Conservation (phyloP, 169 alveolate genomes). For the Cryptosporidium andersoni region DNA sequence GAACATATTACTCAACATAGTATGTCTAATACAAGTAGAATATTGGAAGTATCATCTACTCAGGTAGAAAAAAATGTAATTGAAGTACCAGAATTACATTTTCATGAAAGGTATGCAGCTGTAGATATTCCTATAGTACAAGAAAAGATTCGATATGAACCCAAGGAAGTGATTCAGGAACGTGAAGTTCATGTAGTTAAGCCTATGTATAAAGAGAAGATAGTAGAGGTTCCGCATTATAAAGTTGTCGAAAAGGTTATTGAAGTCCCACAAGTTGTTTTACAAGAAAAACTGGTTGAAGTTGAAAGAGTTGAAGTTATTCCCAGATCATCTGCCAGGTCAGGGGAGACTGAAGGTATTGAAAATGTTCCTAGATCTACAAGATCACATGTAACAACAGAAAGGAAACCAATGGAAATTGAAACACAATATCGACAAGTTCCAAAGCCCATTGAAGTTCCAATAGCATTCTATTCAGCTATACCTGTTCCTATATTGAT, state of each 20-base stretch:
- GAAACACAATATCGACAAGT: slow-evolving; percentile 90
- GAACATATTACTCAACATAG: too few species aligned
- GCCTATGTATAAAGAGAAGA: slow-evolving; percentile 87
- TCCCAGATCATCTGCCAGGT: not conserved
- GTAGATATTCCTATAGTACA: slow-evolving; percentile 80
- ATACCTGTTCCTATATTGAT: slow-evolving; percentile 88
- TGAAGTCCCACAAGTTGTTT: slow-evolving; percentile 88
- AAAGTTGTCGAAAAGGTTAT: slow-evolving; percentile 87
- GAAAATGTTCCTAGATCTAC: not conserved
- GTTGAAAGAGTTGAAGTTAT: slow-evolving; percentile 74
- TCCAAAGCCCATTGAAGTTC: slow-evolving; percentile 93
- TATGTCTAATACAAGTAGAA: too few species aligned
- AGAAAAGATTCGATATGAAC: slow-evolving; percentile 88
- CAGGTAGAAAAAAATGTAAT: slow-evolving; percentile 77
- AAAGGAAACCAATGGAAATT: slow-evolving; percentile 55
- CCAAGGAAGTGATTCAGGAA: slow-evolving; percentile 85
- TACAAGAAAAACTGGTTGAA: slow-evolving; percentile 88
- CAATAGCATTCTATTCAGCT: slow-evolving; percentile 88
- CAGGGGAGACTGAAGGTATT: too few species aligned
- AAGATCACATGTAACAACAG: slow-evolving; percentile 34
- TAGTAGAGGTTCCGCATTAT: slow-evolving; percentile 90
- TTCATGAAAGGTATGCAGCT: slow-evolving; percentile 59
- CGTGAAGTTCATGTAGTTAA: slow-evolving; percentile 85
- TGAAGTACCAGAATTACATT: slow-evolving; percentile 87
- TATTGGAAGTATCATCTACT: too few species aligned